These are phyloP conservation scores for Polymyxa betae DNA, from an alignment of 208 protist species.

Conservation along the genomic window DNA sequence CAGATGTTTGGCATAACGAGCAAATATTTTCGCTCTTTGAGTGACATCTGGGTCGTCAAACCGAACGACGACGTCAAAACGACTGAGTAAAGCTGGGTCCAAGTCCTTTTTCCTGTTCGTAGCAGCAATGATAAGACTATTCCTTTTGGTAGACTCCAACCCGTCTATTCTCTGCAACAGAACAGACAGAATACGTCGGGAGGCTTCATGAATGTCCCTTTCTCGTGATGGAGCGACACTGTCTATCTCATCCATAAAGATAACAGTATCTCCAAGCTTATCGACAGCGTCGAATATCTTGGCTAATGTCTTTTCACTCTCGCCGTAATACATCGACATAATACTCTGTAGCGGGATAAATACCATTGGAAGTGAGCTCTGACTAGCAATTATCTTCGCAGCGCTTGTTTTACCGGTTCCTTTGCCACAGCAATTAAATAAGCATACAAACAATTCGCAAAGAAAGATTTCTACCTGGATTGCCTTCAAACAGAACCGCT, in stretches of 20 bases:
- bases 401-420: constrained; percentile 45
- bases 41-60: not conserved
- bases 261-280: constrained; percentile 30
- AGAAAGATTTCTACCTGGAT: not conserved
- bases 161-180: constrained; percentile 36
- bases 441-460: not conserved
- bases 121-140: constrained; percentile 44
- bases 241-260: constrained; percentile 48
- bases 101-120: constrained; percentile 42
- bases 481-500: constrained; percentile 40
- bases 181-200: constrained; percentile 22
- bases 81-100: not conserved
- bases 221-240: constrained; percentile 38
- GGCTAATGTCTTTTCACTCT: constrained; percentile 24
- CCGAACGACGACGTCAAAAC: constrained; percentile 40
- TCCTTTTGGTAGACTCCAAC: not conserved
- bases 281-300: constrained; percentile 29
- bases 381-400: constrained; percentile 43
- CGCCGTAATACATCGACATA: constrained; percentile 47
- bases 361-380: not conserved
- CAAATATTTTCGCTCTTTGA: constrained; percentile 22
- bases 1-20: not conserved
- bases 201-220: constrained; percentile 37
- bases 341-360: constrained; percentile 31
- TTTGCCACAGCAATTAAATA: not conserved